Base-by-base conservation (phyloP, 2,329 filamentous ascomycete species). In the Exophiala sideris region DNA sequence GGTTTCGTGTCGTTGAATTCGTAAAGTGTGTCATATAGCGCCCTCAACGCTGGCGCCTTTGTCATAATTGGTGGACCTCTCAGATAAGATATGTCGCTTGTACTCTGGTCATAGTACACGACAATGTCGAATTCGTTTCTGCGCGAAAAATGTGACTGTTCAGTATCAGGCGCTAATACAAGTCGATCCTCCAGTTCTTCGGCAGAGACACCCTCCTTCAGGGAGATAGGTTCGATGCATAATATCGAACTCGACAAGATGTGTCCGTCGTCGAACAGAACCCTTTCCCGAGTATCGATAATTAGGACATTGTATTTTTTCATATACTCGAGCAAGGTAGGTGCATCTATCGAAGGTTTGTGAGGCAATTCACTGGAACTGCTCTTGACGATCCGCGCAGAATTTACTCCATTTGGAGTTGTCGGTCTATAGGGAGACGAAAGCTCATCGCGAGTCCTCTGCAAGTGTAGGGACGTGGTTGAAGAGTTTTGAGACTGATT, bases 231-330 rank as follows among this genome's bases (percentile, higher is more conserved):
- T 65, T 99, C 94, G 56, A 99, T 82, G 69, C 94, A 99, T 41
- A 99, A 89, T 36, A 91, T 88, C 5, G 83, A 86, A 52, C 85
- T 85, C 5, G 88, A 85, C 75, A 88, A 87, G 59, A 99, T 91
- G 67, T 99, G 94, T 0, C 94, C 94, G 45, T 86, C 80, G 62
- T 97, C 90, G 66, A 89, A 99, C 7, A 88, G 82, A 49, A 88
- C 83, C 21, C 94, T 85, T 52, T 82, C 76, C 36, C 94, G 85
- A 39, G 96, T 84, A 69, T 99, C 94, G 60, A 99, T 90, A 20
- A 97, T 70, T 10, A 99, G 74, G 20, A 96, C 78, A 57, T 72
- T 84, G 72, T 73, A 90, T 56, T 66, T 79, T 62, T 65, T 76
- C 69, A 95, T 82, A 52, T 87, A 87, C 44, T 85, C 80, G 56